Evolutionary conservation across 163 green algal genomes (phyloP), one percentile per base, ranked within the genome.

Genomic region (Scenedesmus sp.): DNA sequence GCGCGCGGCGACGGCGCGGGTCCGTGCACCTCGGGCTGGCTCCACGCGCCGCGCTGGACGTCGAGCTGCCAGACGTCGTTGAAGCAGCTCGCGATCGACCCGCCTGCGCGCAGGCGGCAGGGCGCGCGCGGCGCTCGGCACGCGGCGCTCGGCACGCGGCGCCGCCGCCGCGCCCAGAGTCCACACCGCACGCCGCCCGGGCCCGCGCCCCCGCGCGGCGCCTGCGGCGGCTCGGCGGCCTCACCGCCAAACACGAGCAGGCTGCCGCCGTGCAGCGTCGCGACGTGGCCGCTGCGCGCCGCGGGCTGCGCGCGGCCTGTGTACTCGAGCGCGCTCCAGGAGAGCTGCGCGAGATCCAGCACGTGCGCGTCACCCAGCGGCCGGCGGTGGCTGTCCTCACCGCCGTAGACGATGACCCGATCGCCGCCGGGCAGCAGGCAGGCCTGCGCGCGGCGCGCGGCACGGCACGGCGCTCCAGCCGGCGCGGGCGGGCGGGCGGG

Each of bases 11-110:
- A 39, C 13, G 93, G 92, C 22, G 54, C 15, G 1, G 50, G 34
- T 1, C 91, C 89, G 9, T 85, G 60, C 0, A 65, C 60, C 10
- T 65, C 47, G 0, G 87, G 87, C 57, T 74, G 39, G 31, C 60
- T 75, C 92, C 93, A 97, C 5, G 70, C 60, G 66, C 92, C 65
- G 5, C 78, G 90, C 4, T 91, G 51, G 0, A 92, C 92, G 88
- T 99, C 94, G 34, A 99, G 83, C 48, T 93, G 60, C 48, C 88
- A 78, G 60, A 97, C 18, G 83, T 98, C 93, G 34, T 91, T 89
- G 88, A 91, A 97, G 90, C 94, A 98, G 33, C 83, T 87, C 5
- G 93, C 74, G 7, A 81, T 60, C 17, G 74, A 81, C 36, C 74
- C 74, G 24, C 74, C 74, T 81, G 74, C 10, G 17, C n/a, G 17